Evolutionary conservation across 176 grass and related monocot species (phyloP).

Genomic region (Oryza longistaminata): DNA sequence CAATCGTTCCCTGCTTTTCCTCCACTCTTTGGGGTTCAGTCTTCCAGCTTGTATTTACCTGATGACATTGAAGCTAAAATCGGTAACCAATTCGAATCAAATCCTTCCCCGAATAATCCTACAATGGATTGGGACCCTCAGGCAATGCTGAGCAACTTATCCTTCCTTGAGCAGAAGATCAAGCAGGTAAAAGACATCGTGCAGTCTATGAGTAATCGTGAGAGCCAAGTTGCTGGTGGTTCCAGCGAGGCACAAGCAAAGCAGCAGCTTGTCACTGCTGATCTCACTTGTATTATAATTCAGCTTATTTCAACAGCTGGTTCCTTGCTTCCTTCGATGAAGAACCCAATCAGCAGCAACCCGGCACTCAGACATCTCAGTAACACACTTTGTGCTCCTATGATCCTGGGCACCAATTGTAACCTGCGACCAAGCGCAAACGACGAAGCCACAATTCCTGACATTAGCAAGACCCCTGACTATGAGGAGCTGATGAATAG

Average conservation of each 20-base stretch:
- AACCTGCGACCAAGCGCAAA: constrained; percentile 41
- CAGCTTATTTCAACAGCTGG: constrained; percentile 87
- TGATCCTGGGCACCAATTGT: constrained; percentile 42
- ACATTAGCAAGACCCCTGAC: constrained; percentile 44
- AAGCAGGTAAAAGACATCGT: constrained; percentile 83
- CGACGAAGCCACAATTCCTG: constrained; percentile 35
- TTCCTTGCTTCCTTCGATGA: constrained; percentile 81
- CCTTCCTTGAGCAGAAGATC: constrained; percentile 91
- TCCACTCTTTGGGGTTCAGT: constrained; percentile 43
- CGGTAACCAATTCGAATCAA: constrained; percentile 48
- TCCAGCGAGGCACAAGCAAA: constrained; percentile 56
- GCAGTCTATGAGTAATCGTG: constrained; percentile 54
- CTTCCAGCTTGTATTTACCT: constrained; percentile 49
- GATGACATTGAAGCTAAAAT: constrained; percentile 54
- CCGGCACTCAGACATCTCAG: constrained; percentile 56
- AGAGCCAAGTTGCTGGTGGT: constrained; percentile 44
- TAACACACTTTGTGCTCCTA: constrained; percentile 46
- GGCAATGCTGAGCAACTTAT: constrained; percentile 68
- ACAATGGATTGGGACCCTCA: constrained; percentile 67
- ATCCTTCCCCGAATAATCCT: constrained; percentile 44
- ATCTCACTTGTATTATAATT: constrained; percentile 90
- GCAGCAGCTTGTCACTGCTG: constrained; percentile 78
- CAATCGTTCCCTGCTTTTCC: constrained; percentile 57
- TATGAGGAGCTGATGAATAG: constrained; percentile 63
- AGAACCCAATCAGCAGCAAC: constrained; percentile 69